A percentile compares a stretch with the other conserved stretches of the same genome.
Evolutionary conservation across 116 monocot species (phyloP).

Genomic region (Posidonia oceanica): DNA sequence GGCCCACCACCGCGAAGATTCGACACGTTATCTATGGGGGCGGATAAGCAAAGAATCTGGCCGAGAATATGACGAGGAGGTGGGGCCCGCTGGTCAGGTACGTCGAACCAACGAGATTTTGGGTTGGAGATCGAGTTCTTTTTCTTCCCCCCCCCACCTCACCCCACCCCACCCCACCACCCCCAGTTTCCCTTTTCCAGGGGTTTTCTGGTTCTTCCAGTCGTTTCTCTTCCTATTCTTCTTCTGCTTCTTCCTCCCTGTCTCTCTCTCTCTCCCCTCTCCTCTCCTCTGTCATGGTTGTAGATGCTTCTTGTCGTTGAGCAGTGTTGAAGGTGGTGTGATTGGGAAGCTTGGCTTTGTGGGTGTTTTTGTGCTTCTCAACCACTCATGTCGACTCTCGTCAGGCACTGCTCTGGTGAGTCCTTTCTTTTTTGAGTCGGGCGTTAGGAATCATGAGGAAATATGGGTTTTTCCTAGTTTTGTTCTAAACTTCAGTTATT

Average conservation of each 20-base stretch:
- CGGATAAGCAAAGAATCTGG: not conserved
- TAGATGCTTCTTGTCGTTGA: not conserved
- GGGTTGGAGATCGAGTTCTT: no score
- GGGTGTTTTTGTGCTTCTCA: not conserved
- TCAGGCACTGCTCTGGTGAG: conserved; percentile 7
- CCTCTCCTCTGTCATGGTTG: no score
- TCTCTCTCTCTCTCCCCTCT: no score
- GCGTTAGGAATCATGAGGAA: no score
- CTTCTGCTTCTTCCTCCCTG: no score
- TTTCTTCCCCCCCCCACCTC: not conserved
- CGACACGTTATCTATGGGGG: no score
- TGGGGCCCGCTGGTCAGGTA: no score
- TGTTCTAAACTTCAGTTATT: not conserved
- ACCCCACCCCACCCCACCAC: not conserved
- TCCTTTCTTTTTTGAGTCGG: not conserved
- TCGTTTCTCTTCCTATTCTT: no score
- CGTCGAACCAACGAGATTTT: no score
- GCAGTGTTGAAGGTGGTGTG: not conserved
- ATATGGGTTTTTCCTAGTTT: not conserved
- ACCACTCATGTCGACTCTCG: conserved; percentile 10
- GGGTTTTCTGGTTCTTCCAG: no score
- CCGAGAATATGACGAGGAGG: not conserved
- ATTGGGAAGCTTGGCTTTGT: not conserved
- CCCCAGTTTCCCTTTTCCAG: not conserved
- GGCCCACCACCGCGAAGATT: no score